Conservation (phyloP, 140 eudicot species). For the Stevia rebaudiana region DNA sequence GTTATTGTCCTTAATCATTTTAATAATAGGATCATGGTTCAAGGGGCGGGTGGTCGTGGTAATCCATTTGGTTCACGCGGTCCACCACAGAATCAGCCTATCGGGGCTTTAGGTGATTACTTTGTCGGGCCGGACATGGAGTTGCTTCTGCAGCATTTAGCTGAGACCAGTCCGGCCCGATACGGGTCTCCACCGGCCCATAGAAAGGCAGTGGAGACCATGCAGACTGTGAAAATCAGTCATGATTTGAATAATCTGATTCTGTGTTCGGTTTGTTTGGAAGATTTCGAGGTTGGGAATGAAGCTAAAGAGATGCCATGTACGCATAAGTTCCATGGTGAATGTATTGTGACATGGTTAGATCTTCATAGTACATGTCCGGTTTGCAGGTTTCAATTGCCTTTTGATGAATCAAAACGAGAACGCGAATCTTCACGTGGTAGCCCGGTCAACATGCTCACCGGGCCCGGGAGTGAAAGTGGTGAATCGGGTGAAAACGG, state of each 20-base stretch:
- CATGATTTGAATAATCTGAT: constrained; percentile 20
- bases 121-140: constrained; percentile 27
- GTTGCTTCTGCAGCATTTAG: constrained; percentile 25
- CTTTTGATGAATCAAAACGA: constrained; percentile 42
- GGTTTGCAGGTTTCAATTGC: constrained; percentile 52
- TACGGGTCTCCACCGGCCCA: constrained; percentile 32
- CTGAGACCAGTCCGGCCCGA: constrained; percentile 24
- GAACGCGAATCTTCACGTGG: constrained; percentile 24
- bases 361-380: constrained; percentile 47
- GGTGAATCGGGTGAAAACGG: constrained; percentile 13
- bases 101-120: constrained; percentile 28
- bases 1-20: constrained; percentile 49
- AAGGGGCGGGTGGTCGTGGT: constrained; percentile 26
- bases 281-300: constrained; percentile 44
- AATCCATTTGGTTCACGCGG: constrained; percentile 16
- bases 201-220: constrained; percentile 27
- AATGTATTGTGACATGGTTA: constrained; percentile 30
- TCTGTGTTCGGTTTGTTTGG: constrained; percentile 62
- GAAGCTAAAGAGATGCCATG: constrained; percentile 64
- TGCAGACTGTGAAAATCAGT: constrained; percentile 32
- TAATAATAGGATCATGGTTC: constrained; percentile 44
- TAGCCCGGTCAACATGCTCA: constrained; percentile 13
- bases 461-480: constrained; percentile 14
- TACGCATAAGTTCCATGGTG: constrained; percentile 50
- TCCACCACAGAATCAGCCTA: constrained; percentile 23